These are phyloP conservation scores for Trichomonas vaginalis DNA, from an alignment of 208 protist genomes.

Conservation along the genomic window DNA sequence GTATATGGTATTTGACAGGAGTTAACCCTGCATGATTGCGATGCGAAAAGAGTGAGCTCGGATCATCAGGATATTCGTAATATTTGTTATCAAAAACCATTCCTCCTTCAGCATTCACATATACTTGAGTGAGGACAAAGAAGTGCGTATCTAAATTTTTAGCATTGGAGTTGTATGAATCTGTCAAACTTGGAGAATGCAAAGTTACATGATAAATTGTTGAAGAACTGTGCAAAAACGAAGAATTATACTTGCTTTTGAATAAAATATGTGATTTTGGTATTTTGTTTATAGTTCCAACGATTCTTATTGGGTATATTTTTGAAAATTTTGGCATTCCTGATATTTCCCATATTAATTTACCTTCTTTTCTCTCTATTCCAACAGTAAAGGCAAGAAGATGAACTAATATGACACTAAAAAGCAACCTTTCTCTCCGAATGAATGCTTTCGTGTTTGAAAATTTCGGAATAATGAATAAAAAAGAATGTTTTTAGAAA, in stretches of 20 bases:
- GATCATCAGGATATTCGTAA: background rate
- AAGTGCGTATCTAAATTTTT: background rate
- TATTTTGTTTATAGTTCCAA: background rate
- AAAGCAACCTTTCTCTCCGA: too few species aligned
- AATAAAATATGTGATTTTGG: background rate
- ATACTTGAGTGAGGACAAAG: background rate
- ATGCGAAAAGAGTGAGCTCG: background rate
- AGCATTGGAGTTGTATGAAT: background rate
- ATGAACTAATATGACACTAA: background rate
- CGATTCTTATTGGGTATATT: background rate
- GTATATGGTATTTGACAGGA: background rate
- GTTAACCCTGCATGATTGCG: background rate
- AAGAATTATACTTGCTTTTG: background rate
- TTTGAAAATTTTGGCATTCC: background rate
- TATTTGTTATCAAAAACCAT: background rate
- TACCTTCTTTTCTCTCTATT: background rate
- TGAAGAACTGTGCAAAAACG: background rate
- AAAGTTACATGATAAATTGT: background rate
- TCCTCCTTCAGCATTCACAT: background rate
- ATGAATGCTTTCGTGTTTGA: too few species aligned
- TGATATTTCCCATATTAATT: background rate
- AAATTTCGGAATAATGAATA: too few species aligned
- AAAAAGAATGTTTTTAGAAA: too few species aligned
- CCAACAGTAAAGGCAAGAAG: background rate
- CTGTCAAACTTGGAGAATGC: background rate